Percentiles rank a stretch among this genome's conserved stretches.
phyloP scores from a whole-genome alignment of 306 rosid genomes.

The Adenanthera pavonina region DNA sequence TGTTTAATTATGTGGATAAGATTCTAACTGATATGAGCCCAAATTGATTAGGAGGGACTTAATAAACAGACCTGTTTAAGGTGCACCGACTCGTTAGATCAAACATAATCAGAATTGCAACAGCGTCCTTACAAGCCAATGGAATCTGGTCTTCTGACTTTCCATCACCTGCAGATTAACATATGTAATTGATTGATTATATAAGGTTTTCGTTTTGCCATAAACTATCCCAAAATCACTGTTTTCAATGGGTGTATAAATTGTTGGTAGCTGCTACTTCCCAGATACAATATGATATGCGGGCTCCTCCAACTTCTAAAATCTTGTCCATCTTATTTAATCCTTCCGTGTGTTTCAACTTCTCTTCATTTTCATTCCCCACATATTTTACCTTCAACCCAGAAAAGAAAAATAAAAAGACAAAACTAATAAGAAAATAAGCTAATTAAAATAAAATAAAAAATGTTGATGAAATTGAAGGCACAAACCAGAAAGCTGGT shows the following conservation, averaged over 20 bases:
- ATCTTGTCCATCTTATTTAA: constrained; percentile 70
- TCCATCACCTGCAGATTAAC: constrained; percentile 56
- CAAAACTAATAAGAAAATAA: not conserved
- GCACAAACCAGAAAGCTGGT: constrained; percentile 80
- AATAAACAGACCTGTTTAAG: constrained; percentile 61
- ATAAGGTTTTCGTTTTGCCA: not conserved
- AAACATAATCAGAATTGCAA: constrained; percentile 91
- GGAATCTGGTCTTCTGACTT: constrained; percentile 68
- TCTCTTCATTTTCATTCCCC: constrained; percentile 61
- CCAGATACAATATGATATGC: constrained; percentile 87
- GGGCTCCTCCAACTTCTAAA: constrained; percentile 71
- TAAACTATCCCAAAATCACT: constrained; percentile 20
- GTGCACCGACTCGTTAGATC: constrained; percentile 97
- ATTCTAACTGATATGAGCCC: not conserved
- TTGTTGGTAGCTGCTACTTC: constrained; percentile 75
- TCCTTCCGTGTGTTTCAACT: constrained; percentile 49
- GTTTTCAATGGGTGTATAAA: too few relatives aligned
- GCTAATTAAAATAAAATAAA: not conserved
- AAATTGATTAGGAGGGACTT: not conserved
- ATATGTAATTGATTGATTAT: constrained; percentile 8
- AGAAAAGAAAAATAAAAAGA: too few relatives aligned
- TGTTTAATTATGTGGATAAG: not conserved
- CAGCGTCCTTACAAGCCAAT: constrained; percentile 82
- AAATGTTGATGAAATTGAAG: not conserved
- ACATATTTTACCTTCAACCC: constrained; percentile 71